These are phyloP conservation scores for Marchantia polymorpha DNA, from an alignment of 225 moss, liverwort and hornwort species.

Conservation along the genomic window DNA sequence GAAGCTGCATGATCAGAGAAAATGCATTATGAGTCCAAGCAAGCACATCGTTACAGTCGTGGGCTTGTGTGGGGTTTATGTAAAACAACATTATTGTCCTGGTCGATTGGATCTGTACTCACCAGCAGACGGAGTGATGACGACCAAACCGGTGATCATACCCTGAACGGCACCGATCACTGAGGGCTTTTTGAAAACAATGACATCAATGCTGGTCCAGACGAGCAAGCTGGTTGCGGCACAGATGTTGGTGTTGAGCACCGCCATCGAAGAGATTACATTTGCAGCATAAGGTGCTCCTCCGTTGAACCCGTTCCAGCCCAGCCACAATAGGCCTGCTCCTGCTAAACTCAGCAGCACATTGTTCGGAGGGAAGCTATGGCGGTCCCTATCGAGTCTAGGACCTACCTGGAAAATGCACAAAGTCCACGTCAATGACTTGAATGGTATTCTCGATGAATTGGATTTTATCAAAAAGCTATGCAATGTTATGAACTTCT, in stretches of 20 bases:
- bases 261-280: slow-evolving; percentile 40
- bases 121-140: slow-evolving; percentile 49
- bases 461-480: no score
- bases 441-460: no score
- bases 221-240: slow-evolving; percentile 43
- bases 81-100: no score
- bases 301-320: slow-evolving; percentile 51
- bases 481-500: no score
- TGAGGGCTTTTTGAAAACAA: slow-evolving; percentile 45
- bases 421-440: neutral
- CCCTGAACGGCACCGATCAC: slow-evolving; percentile 51
- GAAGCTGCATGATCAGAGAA: no score
- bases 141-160: slow-evolving; percentile 48
- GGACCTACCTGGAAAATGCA: slow-evolving; percentile 39
- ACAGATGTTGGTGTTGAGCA: slow-evolving; percentile 41
- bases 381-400: slow-evolving; percentile 32
- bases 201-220: slow-evolving; percentile 42
- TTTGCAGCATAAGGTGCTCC: slow-evolving; percentile 45
- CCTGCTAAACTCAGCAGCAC: slow-evolving; percentile 41
- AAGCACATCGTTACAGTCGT: no score
- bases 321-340: slow-evolving; percentile 46
- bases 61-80: no score
- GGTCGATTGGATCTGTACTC: neutral
- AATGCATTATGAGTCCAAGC: no score
- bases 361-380: slow-evolving; percentile 44